These are phyloP conservation scores for Amanita polypyramis DNA, from an alignment of 768 basidiomycete genomes.

Conservation along the genomic window DNA sequence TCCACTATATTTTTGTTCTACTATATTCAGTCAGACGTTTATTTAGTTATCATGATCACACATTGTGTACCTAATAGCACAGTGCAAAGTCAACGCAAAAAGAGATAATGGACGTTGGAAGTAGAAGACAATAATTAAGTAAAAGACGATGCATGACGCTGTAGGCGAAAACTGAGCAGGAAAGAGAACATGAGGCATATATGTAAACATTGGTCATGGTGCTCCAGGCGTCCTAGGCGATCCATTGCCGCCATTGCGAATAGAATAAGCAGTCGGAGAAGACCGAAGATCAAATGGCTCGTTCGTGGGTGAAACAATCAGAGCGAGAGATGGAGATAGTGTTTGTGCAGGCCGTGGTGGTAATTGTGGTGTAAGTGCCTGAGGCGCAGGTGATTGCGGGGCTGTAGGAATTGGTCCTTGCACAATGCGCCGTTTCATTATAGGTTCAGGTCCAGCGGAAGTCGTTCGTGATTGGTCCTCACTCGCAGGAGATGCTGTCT, in stretches of 20 bases:
- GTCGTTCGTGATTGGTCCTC: not conserved
- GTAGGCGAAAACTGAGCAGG: not conserved
- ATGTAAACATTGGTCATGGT: not conserved
- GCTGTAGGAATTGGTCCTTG: conserved; percentile 21
- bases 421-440: conserved; percentile 27
- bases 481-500: conserved; percentile 13
- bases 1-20: not conserved
- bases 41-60: not conserved
- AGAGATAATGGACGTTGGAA: not conserved
- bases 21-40: conserved; percentile 3
- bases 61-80: conserved; percentile 8
- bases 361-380: conserved; percentile 1
- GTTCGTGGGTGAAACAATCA: conserved; percentile 50
- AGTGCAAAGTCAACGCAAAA: not conserved
- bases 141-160: not conserved
- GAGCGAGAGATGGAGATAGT: conserved; percentile 52
- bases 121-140: conserved; percentile 6
- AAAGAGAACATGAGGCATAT: not conserved
- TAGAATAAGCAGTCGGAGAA: conserved; percentile 4
- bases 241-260: not conserved
- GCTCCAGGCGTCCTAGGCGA: not conserved
- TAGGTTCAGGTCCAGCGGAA: conserved; percentile 3
- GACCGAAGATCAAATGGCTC: conserved; percentile 12
- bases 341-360: conserved; percentile 27
- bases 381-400: conserved; percentile 9